Evolutionary conservation across 2,329 filamentous ascomycete species (phyloP), one percentile per base, ranked within the genome.

Genomic region (Oidium heveae): DNA sequence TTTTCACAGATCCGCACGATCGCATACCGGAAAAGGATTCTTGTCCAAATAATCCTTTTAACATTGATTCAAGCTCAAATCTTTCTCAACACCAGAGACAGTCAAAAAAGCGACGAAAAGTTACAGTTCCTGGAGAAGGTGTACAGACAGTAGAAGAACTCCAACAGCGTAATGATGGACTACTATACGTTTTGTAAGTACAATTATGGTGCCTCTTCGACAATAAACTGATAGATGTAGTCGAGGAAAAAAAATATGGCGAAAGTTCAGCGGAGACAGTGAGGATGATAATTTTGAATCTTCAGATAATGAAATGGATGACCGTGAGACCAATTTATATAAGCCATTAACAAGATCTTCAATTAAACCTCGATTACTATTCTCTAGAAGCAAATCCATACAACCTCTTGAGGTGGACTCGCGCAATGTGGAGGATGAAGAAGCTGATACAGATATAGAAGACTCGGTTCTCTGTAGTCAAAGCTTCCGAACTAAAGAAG

Each of bases 241-340:
- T 71, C 85, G 85, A 61, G 85, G 85, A 65, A 86, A 83, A 71
- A 85, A 79, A 64, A 72, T 85, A 55, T 86, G 86, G 69, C 79
- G 80, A 66, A 82, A 80, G 63, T 66, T 65, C 12, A 62, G 58
- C 2, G 63, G 66, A 16, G 51, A 54, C 39, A 54, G 55, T 44
- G 55, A 56, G 12, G 54, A 50, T 20, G 56, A 59, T 33, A 53
- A 47, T 49, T 67, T 69, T 20, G 37, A 39, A 16, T 6, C 37
- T 16, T 4, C 37, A 39, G 68, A 69, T 18, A 59, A 60, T 53
- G 60, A 59, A n/a, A 62, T 64, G 15, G 66, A 68, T 36, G 60
- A 63, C 64, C 65, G 61, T 22, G 55, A 57, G 22, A 34, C 60
- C 65, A 66, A 43, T 60, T 65, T 56, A 66, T 57, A 57, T 55